Base-by-base conservation (phyloP, 2,329 filamentous ascomycete genomes). In the Ophiocordyceps australis region DNA sequence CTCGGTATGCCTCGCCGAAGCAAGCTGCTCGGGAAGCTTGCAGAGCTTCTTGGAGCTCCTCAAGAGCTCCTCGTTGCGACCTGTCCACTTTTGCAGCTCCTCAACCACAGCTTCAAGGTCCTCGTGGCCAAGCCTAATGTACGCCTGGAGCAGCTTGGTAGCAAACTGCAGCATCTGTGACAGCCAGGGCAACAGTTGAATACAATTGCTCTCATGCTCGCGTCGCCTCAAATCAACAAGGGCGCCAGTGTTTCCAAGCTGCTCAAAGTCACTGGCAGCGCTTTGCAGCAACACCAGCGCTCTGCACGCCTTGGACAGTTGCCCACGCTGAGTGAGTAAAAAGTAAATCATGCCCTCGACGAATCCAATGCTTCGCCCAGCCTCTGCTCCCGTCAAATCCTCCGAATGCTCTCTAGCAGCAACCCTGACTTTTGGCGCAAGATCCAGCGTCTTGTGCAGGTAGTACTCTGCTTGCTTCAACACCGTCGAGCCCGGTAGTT, bases 291-390 rank as follows among this genome's bases (percentile, higher is more conserved):
- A 41, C 9, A 41, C 38, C 9, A 62, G 39, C 2, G 51, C 44
- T 10, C 40, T 43, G 4, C 57, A 35, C 9, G 50, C 40, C 12
- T 47, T 35, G 22, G 55, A 49, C 18, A 75, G 50, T 5, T 52
- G 47, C 24, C 46, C 47, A 30, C 75, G 61, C 44, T 85, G 78
- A 4, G 55, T 50, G 9, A 80, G 42, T 2, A 67, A 46, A n/a
- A 71, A 52, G 31, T 74, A 62, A 17, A 95, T 55, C 31, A 94
- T 62, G 15, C 85, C 82, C 45, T 98, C 89, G n/a, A 94, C 56
- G 35, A 80, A 80, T 0, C 82, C 82, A 25, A 79, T 65, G 43
- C 82, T 85, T 41, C 85, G 67, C 22, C 66, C 63, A 7, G 89
- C 65, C 38, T 94, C 82, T 7, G 80, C 74, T 22, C 72, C 64